Base-by-base conservation (phyloP, 345 rosid genomes). In the Carallia brachiata region DNA sequence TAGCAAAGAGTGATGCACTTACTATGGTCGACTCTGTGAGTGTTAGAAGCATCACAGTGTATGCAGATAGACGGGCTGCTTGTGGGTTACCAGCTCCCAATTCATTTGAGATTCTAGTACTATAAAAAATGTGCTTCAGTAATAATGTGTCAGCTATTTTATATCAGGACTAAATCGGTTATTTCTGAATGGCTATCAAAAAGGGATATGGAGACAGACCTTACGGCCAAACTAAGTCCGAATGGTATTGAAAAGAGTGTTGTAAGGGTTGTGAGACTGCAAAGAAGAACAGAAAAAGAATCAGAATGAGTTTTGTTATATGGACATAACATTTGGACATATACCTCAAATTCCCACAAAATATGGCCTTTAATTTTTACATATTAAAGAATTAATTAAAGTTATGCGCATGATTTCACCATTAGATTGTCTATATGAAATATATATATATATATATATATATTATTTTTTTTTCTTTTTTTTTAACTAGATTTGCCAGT, bases 41-140 rank as follows among this genome's bases (percentile, higher is more conserved):
- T 73, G 82, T 72, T 36, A 84, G 73, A 47, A n/a, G 36, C 27
- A 79, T 65, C 13, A 48, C 80, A 4, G 73, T 71, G 27, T 23
- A 57, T 16, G 77, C 62, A 7, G 84, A 65, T 1, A 70, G 27
- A 34, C 65, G 78, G 1, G 83, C 84, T 61, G 68, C 84, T 66
- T 75, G 72, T 0, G 88, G 86, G 5, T 82, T 73, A 53, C 81
- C 81, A 0, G 79, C 85, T 67, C 88, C 87, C 6, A 81, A 69
- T 59, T 79, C 80, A 63, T 84, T 84, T 3, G 87, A 72, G 40
- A 81, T 70, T 68, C 88, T 50, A 52, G 88, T 84, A 55, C 87
- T 81, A 74, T 47, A 52, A 28, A 59, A 53, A 37, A 0, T 12
- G 36, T 9, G 2, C 3, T 23, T 23, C 6, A 23, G 27, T 9